phyloP scores from a whole-genome alignment of 352 stramenopile genomes.

The Thalassiosira mediterranea region DNA sequence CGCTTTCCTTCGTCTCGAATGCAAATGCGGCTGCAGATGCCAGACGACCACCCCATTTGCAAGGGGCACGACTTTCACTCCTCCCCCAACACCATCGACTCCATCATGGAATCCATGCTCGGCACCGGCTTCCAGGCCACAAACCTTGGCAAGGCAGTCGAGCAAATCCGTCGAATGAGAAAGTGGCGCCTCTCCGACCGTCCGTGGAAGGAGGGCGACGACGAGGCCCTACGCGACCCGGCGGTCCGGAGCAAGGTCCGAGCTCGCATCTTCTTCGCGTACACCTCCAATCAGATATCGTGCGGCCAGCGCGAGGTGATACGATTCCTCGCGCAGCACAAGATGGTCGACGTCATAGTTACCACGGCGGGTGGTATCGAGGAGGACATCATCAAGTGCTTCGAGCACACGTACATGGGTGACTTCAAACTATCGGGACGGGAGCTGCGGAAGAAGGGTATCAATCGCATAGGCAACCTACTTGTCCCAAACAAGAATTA shows the following conservation, averaged over 20 bases:
- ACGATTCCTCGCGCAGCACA: conserved; percentile 97
- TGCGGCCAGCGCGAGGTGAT: conserved; percentile 97
- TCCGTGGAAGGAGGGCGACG: conserved; percentile 89
- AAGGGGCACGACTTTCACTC: conserved; percentile 72
- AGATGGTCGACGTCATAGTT: conserved; percentile 98
- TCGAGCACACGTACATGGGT: conserved; percentile 97
- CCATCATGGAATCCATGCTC: conserved; percentile 75
- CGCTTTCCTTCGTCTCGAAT: too few relatives aligned
- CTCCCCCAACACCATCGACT: conserved; percentile 36
- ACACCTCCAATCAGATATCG: conserved; percentile 99
- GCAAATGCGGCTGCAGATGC: conserved; percentile 20
- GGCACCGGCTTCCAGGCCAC: conserved; percentile 88
- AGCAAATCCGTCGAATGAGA: conserved; percentile 99
- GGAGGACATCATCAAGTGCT: conserved; percentile 99
- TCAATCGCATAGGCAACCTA: conserved; percentile 99
- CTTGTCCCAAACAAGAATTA: conserved; percentile 99
- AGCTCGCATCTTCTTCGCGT: conserved; percentile 97
- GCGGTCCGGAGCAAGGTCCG: conserved; percentile 68
- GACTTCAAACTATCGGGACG: conserved; percentile 95
- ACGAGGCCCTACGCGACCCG: conserved; percentile 85
- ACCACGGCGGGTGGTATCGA: conserved; percentile 88
- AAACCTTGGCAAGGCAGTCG: conserved; percentile 94
- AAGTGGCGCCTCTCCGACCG: conserved; percentile 96
- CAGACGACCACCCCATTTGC: conserved; percentile 60
- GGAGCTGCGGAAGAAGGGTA: conserved; percentile 92